Evolutionary conservation across 2,329 filamentous ascomycete genomes (phyloP).

Genomic region (Alternaria arborescens): DNA sequence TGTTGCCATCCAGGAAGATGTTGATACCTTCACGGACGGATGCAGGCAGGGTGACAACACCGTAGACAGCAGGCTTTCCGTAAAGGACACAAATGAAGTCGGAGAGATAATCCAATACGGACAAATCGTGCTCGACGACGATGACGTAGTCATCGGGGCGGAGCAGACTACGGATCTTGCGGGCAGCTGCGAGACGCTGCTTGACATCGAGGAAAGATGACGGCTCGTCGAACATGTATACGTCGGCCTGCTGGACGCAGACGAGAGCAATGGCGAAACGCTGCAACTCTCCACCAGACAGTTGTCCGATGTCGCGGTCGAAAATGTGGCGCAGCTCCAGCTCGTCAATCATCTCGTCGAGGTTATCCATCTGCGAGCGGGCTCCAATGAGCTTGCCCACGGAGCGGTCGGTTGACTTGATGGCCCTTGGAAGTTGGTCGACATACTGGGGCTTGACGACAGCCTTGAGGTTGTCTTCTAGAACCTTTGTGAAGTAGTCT

Average conservation of each 20-base stretch:
- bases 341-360: conserved; percentile 81
- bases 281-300: conserved; percentile 98
- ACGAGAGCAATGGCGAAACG: conserved; percentile 97
- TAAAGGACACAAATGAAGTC: conserved; percentile 99
- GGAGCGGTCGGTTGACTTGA: conserved; percentile 80
- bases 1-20: conserved; percentile 97
- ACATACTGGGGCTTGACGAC: conserved; percentile 99
- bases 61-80: conserved; percentile 92
- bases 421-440: conserved; percentile 93
- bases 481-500: conserved; percentile 99
- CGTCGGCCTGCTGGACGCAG: conserved; percentile 91
- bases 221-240: conserved; percentile 99
- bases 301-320: conserved; percentile 86
- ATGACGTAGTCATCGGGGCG: conserved; percentile 94
- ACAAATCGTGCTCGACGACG: conserved; percentile 98
- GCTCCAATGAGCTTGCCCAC: conserved; percentile 81
- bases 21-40: conserved; percentile 99
- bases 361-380: conserved; percentile 78
- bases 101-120: conserved; percentile 96
- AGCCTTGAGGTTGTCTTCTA: conserved; percentile 96
- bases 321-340: conserved; percentile 89
- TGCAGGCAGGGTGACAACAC: conserved; percentile 94
- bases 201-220: conserved; percentile 99
- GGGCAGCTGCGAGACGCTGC: conserved; percentile 91
- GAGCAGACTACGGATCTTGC: conserved; percentile 90